Evolutionary conservation across 2,329 filamentous ascomycete species (phyloP), one percentile per base, ranked within the genome.

Genomic region (Aspergillus luchuensis): DNA sequence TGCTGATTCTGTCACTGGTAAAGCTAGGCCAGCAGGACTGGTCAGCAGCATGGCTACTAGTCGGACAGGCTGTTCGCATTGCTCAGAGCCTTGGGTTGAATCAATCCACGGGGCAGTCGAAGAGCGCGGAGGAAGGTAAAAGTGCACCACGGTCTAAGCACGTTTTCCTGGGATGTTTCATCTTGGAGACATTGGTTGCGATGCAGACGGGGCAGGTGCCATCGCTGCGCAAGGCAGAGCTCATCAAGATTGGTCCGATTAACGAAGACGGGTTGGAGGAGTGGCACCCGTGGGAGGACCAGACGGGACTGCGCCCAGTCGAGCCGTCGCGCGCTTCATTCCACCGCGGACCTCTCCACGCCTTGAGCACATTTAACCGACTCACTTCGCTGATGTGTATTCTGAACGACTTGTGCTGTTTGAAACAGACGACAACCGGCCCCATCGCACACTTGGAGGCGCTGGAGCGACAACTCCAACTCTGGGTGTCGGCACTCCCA

Each of bases 241-340:
- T 85, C 25, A 73, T 78, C n/a, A 72, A 74, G 39, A 70, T 81
- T 30, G 81, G 82, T 8, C 73, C 76, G 2, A 76, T 89, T 2
- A 80, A 85, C 25, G 87, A 90, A 71, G 87, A 90, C 66, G 87
- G 87, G 1, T 76, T 89, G 19, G 89, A 91, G 68, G 89, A 91
- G 75, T 91, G 89, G 89, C 86, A 89, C 65, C 86, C 87, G 1
- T 92, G 89, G 89, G 80, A 81, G 17, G 84, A 87, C 25, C 73
- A 76, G 63, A 75, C 77, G 43, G 69, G 73, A 21, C 63, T 77
- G 62, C 63, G 70, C 58, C 65, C 69, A 23, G 58, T 63, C 51
- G 67, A 70, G 36, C 62, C 66, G 25, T 64, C 68, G 21, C 68
- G 67, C 3, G 65, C 67, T 6, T 36, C 33, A 5, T 75, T 76